Evolutionary conservation across 2,329 filamentous ascomycete species (phyloP).

Genomic region (Thielaviopsis musarum): DNA sequence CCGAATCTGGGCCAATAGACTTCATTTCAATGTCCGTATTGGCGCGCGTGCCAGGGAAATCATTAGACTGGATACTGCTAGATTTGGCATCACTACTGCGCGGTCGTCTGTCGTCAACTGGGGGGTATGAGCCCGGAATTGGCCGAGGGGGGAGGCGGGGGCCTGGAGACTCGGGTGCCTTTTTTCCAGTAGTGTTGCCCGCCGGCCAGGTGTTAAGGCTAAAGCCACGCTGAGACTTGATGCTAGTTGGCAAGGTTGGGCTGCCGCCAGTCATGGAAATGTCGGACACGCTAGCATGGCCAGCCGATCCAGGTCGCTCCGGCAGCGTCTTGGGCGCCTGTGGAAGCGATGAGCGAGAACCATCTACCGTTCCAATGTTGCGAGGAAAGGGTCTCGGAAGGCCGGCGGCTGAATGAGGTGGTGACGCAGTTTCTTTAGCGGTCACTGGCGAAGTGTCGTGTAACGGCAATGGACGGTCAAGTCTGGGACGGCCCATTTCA

Average conservation of each 20-base stretch:
- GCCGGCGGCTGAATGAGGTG: slow-evolving; percentile 40
- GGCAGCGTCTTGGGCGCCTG: slow-evolving; percentile 19
- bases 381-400: slow-evolving; percentile 26
- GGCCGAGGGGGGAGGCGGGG: slow-evolving; percentile 21
- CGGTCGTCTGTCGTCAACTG: slow-evolving; percentile 28
- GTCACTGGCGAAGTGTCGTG: slow-evolving; percentile 30
- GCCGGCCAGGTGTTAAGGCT: slow-evolving; percentile 30
- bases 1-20: not conserved
- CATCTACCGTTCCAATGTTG: slow-evolving; percentile 38
- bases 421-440: slow-evolving; percentile 26
- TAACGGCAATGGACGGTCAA: slow-evolving; percentile 30
- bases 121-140: slow-evolving; percentile 14
- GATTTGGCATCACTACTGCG: slow-evolving; percentile 37
- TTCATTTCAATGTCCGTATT: not conserved
- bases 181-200: slow-evolving; percentile 28
- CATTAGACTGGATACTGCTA: slow-evolving; percentile 15
- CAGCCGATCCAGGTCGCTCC: slow-evolving; percentile 31
- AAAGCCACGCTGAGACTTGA: slow-evolving; percentile 1
- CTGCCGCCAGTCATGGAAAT: slow-evolving; percentile 9
- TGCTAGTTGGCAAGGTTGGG: slow-evolving; percentile 20
- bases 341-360: slow-evolving; percentile 8
- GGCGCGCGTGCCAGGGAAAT: not conserved
- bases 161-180: slow-evolving; percentile 35
- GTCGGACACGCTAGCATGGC: slow-evolving; percentile 17
- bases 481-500: slow-evolving; percentile 31